Evolutionary conservation across 2,329 filamentous ascomycete genomes (phyloP).

Genomic region (Arthrinium puccinioides): DNA sequence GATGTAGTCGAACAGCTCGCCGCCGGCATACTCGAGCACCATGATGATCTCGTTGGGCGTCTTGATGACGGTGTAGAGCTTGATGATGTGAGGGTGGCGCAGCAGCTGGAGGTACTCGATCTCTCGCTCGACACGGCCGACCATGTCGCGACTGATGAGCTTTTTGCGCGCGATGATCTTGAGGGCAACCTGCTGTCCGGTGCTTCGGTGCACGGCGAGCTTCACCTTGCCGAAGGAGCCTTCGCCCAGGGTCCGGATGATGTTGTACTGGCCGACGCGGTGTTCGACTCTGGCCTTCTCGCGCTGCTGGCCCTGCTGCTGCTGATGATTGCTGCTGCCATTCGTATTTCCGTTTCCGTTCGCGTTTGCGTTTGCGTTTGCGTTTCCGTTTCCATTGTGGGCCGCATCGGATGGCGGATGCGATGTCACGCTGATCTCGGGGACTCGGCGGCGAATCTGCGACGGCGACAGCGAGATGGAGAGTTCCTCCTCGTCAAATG

Average conservation of each 20-base stretch:
- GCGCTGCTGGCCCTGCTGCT: slow-evolving; percentile 24
- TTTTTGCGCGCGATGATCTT: slow-evolving; percentile 98
- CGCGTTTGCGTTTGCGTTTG: no score
- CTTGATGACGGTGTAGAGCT: slow-evolving; percentile 97
- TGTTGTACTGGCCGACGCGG: slow-evolving; percentile 85
- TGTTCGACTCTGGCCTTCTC: slow-evolving; percentile 62
- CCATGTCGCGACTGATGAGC: slow-evolving; percentile 95
- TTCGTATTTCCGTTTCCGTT: no score
- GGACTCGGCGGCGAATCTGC: slow-evolving; percentile 47
- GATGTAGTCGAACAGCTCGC: slow-evolving; percentile 96
- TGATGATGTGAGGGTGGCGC: slow-evolving; percentile 97
- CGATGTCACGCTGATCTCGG: slow-evolving; percentile 27
- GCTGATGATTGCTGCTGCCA: slow-evolving; percentile 7
- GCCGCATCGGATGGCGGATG: slow-evolving; percentile 18
- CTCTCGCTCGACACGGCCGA: slow-evolving; percentile 91
- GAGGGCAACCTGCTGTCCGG: slow-evolving; percentile 88
- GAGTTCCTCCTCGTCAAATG: slow-evolving; percentile 75
- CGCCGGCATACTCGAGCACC: slow-evolving; percentile 96
- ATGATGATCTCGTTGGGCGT: slow-evolving; percentile 94
- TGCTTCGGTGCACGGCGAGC: slow-evolving; percentile 85
- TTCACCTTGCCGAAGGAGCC: slow-evolving; percentile 99
- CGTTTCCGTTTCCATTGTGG: slow-evolving; percentile 23
- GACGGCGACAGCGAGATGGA: slow-evolving; percentile 67
- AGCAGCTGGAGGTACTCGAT: slow-evolving; percentile 96
- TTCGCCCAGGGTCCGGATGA: slow-evolving; percentile 86